phyloP scores from a whole-genome alignment of 2,329 filamentous ascomycete species.

The Sporothrix protearum region DNA sequence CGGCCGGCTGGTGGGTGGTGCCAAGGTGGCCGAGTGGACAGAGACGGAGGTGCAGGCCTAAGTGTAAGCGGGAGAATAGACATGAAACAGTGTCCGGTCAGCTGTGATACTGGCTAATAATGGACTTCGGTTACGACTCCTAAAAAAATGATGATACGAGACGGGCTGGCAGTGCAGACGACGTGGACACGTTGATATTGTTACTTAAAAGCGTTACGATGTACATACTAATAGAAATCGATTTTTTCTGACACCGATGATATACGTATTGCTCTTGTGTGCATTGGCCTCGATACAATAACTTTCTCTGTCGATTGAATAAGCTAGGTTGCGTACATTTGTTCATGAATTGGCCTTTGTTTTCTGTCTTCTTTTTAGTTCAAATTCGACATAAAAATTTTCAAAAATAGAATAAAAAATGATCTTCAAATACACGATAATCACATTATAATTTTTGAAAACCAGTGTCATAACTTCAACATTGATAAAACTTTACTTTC shows the following conservation, averaged over 20 bases:
- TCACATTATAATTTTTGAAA: too few relatives aligned
- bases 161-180: neutral
- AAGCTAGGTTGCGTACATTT: too few relatives aligned
- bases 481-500: neutral
- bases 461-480: neutral
- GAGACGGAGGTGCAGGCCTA: constrained; percentile 63
- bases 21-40: constrained; percentile 56
- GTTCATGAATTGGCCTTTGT: too few relatives aligned
- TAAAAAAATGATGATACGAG: neutral
- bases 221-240: constrained; percentile 6
- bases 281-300: too few relatives aligned
- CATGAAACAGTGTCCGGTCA: neutral
- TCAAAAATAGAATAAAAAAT: neutral
- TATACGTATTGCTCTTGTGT: neutral
- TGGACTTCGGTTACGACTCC: neutral
- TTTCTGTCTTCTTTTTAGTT: too few relatives aligned
- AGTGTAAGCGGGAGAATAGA: neutral
- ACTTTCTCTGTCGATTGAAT: too few relatives aligned
- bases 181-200: neutral
- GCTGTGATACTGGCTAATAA: neutral
- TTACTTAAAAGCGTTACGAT: neutral
- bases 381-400: too few relatives aligned
- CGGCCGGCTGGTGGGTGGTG: constrained; percentile 56
- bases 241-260: neutral
- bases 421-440: too few relatives aligned